These are phyloP conservation scores for Astrothelium subdiscretum DNA, from an alignment of 495 filamentous ascomycete genomes.

Conservation along the genomic window DNA sequence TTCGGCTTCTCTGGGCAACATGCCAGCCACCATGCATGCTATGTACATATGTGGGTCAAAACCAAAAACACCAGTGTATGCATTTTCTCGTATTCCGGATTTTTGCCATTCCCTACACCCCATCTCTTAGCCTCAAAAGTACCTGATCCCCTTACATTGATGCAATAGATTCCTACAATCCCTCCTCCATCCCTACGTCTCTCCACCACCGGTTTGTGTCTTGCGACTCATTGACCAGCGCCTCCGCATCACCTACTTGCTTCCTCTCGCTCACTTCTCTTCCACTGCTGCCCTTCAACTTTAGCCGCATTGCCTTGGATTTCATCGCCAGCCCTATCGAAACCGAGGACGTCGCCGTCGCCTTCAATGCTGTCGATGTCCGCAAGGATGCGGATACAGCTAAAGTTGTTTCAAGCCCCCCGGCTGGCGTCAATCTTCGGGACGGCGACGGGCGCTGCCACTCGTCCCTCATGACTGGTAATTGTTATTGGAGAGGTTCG, in stretches of 20 bases:
- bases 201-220: conserved; percentile 24
- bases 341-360: conserved; percentile 4
- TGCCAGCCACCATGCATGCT: neutral
- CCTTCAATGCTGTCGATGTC: neutral
- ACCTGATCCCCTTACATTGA: too few relatives aligned
- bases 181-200: conserved; percentile 31
- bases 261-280: conserved; percentile 68
- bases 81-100: neutral
- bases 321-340: conserved; percentile 15
- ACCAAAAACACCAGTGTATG: neutral
- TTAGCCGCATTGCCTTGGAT: conserved; percentile 35
- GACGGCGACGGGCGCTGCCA: conserved; percentile 31
- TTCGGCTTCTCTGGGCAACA: neutral
- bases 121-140: too few relatives aligned
- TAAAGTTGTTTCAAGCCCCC: conserved; percentile 4
- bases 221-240: conserved; percentile 40
- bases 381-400: neutral
- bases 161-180: too few relatives aligned
- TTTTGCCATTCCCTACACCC: too few relatives aligned
- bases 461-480: conserved; percentile 83
- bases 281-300: conserved; percentile 46
- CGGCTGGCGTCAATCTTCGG: conserved; percentile 70
- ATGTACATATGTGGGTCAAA: neutral
- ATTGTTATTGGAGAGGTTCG: conserved; percentile 96
- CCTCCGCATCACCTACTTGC: conserved; percentile 77